These are phyloP conservation scores for Trifolium subterraneum DNA, from an alignment of 306 rosid genomes.

Conservation along the genomic window DNA sequence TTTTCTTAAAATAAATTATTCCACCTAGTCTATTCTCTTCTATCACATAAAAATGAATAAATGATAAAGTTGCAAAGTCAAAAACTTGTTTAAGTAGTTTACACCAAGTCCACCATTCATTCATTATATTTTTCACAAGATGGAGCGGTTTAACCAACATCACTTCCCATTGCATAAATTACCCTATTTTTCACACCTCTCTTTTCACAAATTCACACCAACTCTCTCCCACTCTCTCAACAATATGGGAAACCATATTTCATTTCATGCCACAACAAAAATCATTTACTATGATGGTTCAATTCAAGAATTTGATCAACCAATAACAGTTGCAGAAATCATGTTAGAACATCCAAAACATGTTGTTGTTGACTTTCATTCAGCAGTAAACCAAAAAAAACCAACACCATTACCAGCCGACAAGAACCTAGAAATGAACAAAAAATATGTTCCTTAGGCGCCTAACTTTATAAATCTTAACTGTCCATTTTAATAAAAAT, in stretches of 20 bases:
- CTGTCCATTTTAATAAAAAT: too few species aligned
- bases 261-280: constrained; percentile 44
- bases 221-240: not conserved
- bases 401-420: constrained; percentile 79
- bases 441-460: constrained; percentile 59
- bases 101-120: constrained; percentile 55
- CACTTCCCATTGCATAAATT: constrained; percentile 25
- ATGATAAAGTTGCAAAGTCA: constrained; percentile 12
- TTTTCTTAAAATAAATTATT: too few species aligned
- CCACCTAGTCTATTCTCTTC: too few species aligned
- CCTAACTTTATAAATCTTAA: too few species aligned
- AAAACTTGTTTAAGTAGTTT: too few species aligned
- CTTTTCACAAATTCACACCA: not conserved
- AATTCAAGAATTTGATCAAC: constrained; percentile 60
- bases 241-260: constrained; percentile 69
- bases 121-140: constrained; percentile 47
- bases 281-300: constrained; percentile 72
- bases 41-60: too few species aligned
- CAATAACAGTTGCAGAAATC: constrained; percentile 73
- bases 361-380: constrained; percentile 71
- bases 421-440: constrained; percentile 56
- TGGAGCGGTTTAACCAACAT: constrained; percentile 86
- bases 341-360: constrained; percentile 91
- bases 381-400: constrained; percentile 53
- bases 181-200: constrained; percentile 15